Evolutionary conservation across 148 eudicot species (phyloP), one percentile per base, ranked within the genome.

Genomic region (Rhododendron simsii): DNA sequence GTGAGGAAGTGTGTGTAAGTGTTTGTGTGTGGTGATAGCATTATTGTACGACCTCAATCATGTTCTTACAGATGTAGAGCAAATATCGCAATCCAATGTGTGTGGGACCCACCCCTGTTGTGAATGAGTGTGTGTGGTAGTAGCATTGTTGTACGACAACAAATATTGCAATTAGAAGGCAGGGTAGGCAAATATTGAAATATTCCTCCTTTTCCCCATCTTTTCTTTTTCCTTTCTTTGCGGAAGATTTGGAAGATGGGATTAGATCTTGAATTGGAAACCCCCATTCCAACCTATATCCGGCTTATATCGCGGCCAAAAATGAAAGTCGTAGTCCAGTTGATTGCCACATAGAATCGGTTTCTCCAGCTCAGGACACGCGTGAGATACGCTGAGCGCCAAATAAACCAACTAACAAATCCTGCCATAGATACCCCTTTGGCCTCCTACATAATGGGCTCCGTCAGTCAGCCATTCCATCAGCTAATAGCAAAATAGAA

Each of bases 321-420:
- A 65, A 95, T 86, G n/a, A 95, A 85, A 28, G 99, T 97, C 0
- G 99, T 97, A 67, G 92, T 79, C 99, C 99, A 97, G 87, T 97
- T 97, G 85, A 94, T 91, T 28, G 95, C 95, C 69, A 97, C 99
- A 55, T 97, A 97, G 83, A 97, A 93, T 75, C 98, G 91, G 89
- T 97, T 97, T 87, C 99, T 95, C 99, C 99, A 97, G 91, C 98
- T 97, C 77, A 95, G 84, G 77, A 97, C 96, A 14, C 99, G 95
- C 5, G 99, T 95, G 63, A 97, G 98, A 90, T 97, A 97, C 0
- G 99, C 99, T 2, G 99, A 97, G 30, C 99, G 91, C 99, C 99
- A 97, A 78, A 97, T 89, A 78, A 95, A 91, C 98, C 98, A 97
- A 89, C 99, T 97, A 16, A 63, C 51, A 76, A 97, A 95, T 37